Evolutionary conservation across 192 early-diverging fungal genomes (phyloP).

Genomic region (Jimgerdemannia lactiflua): DNA sequence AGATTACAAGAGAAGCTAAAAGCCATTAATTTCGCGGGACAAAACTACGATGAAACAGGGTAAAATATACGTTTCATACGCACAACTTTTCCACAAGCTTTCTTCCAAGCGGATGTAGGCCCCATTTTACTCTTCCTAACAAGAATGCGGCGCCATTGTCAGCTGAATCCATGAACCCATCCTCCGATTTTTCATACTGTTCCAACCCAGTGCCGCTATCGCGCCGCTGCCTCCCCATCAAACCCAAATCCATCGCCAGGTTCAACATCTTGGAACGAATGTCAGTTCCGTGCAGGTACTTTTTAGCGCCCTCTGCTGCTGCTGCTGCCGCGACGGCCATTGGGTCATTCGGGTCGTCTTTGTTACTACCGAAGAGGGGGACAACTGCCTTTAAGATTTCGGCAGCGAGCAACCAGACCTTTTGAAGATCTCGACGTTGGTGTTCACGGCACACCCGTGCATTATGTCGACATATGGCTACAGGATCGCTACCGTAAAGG

Average conservation of each 20-base stretch:
- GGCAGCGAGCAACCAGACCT: slow-evolving; percentile 66
- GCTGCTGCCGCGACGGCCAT: no score
- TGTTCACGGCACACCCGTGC: slow-evolving; percentile 44
- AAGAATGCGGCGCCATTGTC: neutral
- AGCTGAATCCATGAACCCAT: slow-evolving; percentile 24
- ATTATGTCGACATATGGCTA: slow-evolving; percentile 60
- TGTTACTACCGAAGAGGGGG: slow-evolving; percentile 15
- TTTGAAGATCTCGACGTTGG: slow-evolving; percentile 52
- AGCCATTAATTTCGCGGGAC: neutral
- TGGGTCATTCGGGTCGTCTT: neutral
- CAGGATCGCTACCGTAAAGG: slow-evolving; percentile 54
- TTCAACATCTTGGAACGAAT: neutral
- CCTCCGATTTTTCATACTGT: neutral
- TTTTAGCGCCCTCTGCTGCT: neutral
- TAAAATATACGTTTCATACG: slow-evolving; percentile 14
- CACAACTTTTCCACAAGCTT: slow-evolving; percentile 52
- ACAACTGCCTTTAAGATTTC: slow-evolving; percentile 49
- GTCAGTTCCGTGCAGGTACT: neutral
- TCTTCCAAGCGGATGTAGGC: slow-evolving; percentile 56
- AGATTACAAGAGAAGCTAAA: neutral
- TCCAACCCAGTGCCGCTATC: slow-evolving; percentile 37
- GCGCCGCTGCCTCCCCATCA: slow-evolving; percentile 26
- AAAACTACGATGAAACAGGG: no score
- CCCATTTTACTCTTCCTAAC: slow-evolving; percentile 49
- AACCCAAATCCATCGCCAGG: neutral